Evolutionary conservation across 164 flowering plant species (phyloP), one percentile per base, ranked within the genome.

Genomic region (Sedum album): DNA sequence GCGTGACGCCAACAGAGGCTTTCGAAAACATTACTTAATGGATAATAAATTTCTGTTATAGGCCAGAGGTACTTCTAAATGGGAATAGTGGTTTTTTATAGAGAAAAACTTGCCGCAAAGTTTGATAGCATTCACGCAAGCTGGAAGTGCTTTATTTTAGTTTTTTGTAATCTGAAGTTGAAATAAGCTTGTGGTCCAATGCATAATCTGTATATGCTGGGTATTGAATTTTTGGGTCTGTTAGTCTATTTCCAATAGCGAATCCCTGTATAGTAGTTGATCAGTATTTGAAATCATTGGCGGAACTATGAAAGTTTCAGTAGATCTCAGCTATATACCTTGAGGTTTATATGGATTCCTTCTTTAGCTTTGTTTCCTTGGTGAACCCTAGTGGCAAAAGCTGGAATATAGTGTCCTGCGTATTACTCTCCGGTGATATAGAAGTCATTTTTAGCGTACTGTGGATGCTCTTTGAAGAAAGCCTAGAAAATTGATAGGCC

Each of bases 371-470:
- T 88, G 80, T 88, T 88, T 68, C 89, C 91, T 69, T 70, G 74
- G 71, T 88, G 85, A 62, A 88, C 85, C 48, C 91, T 77, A 71
- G 86, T 79, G 69, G 94, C 94, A 76, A 85, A 79, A 69, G 94
- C 94, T 66, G 94, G 94, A 71, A 88, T 86, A 36, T 88, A 88
- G 73, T 88, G 94, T 39, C 94, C 94, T 35, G 91, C 94, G 80
- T 88, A 88, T 73, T 91, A 88, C 75, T 88, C 94, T 35, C 94
- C 94, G 49, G 91, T 86, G 41, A 88, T 85, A 74, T 73, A 88
- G 46, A 88, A 88, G 60, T 88, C 91, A 66, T 88, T 86, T 69
- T 77, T 60, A 17, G 73, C 82, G 68, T 72, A 79, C 46, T 83
- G 71, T 60, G 94, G 91, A 77, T 88, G 94, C 79, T 85, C 88